These are phyloP conservation scores for Pseudogymnoascus sp. DNA, from an alignment of 2,329 filamentous ascomycete genomes.

Conservation along the genomic window DNA sequence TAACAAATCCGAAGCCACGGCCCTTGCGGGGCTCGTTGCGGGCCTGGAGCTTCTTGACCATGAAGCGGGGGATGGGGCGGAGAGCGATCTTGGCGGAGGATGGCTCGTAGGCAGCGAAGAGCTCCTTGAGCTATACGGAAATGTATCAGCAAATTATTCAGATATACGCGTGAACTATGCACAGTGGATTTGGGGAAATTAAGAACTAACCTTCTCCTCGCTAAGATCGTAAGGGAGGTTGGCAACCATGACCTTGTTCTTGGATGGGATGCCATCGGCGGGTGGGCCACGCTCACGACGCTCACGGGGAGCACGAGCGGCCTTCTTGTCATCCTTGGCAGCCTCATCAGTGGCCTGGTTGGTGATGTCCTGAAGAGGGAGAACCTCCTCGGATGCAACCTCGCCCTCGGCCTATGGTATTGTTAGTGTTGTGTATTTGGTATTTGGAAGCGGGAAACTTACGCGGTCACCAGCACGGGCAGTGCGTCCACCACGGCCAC, in stretches of 20 bases:
- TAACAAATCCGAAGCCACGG: constrained; percentile 97
- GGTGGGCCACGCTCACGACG: constrained; percentile 83
- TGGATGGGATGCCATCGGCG: constrained; percentile 93
- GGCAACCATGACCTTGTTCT: constrained; percentile 99
- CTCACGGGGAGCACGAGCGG: constrained; percentile 46
- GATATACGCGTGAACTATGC: too few relatives aligned
- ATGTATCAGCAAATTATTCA: constrained; percentile 12
- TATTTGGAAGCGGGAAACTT: constrained; percentile 32
- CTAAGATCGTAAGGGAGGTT: constrained; percentile 97
- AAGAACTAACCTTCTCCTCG: constrained; percentile 75
- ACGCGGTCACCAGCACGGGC: constrained; percentile 55
- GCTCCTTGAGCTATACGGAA: constrained; percentile 74
- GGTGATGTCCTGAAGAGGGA: constrained; percentile 54
- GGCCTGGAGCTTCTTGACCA: constrained; percentile 99
- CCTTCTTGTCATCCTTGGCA: constrained; percentile 24
- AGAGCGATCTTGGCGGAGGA: constrained; percentile 97
- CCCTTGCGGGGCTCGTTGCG: constrained; percentile 98
- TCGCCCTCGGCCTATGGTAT: neutral
- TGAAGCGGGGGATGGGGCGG: constrained; percentile 96
- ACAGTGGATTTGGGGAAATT: neutral
- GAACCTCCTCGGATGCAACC: constrained; percentile 42
- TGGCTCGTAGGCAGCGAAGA: constrained; percentile 87
- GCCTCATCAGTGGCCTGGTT: constrained; percentile 48
- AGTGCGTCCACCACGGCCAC: constrained; percentile 58
- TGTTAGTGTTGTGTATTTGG: neutral